Evolutionary conservation across 2,329 filamentous ascomycete genomes (phyloP).

Genomic region (Fusarium sp.): DNA sequence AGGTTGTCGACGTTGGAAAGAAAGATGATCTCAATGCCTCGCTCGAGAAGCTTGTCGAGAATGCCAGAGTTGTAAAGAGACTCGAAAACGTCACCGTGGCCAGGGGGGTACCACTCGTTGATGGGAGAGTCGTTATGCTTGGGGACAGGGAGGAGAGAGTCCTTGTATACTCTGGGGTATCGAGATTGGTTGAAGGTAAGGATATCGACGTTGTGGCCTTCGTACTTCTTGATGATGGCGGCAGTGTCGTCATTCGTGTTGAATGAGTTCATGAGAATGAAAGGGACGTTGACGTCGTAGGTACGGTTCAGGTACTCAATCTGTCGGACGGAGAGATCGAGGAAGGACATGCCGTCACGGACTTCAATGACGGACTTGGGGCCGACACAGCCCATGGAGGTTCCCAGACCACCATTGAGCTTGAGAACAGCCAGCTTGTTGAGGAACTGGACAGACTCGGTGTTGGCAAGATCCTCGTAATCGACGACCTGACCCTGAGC

Average conservation of each 20-base stretch:
- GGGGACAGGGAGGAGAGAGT: slow-evolving; percentile 94
- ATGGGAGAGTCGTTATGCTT: slow-evolving; percentile 89
- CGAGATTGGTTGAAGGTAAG: slow-evolving; percentile 99
- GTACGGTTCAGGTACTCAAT: slow-evolving; percentile 99
- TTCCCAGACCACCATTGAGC: slow-evolving; percentile 98
- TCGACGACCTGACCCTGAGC: slow-evolving; percentile 93
- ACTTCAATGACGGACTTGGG: slow-evolving; percentile 99
- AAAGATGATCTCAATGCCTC: slow-evolving; percentile 98
- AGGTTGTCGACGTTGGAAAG: slow-evolving; percentile 99
- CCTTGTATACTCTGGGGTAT: slow-evolving; percentile 97
- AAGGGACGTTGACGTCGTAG: slow-evolving; percentile 95
- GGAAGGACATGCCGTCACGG: slow-evolving; percentile 99
- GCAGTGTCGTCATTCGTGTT: slow-evolving; percentile 99
- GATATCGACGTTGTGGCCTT: slow-evolving; percentile 99
- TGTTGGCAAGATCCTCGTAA: slow-evolving; percentile 89
- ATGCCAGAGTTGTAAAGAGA: slow-evolving; percentile 99
- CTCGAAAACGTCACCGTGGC: slow-evolving; percentile 99
- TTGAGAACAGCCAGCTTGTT: slow-evolving; percentile 98
- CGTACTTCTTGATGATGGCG: slow-evolving; percentile 99
- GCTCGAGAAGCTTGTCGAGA: slow-evolving; percentile 93
- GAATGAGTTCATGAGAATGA: slow-evolving; percentile 99
- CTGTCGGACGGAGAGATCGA: slow-evolving; percentile 97
- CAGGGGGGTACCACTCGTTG: slow-evolving; percentile 97
- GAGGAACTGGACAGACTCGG: slow-evolving; percentile 91
- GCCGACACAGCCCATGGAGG: slow-evolving; percentile 98